Evolutionary conservation across 179 eudicot genomes (phyloP).

Genomic region (Sideroxylon spinosum): DNA sequence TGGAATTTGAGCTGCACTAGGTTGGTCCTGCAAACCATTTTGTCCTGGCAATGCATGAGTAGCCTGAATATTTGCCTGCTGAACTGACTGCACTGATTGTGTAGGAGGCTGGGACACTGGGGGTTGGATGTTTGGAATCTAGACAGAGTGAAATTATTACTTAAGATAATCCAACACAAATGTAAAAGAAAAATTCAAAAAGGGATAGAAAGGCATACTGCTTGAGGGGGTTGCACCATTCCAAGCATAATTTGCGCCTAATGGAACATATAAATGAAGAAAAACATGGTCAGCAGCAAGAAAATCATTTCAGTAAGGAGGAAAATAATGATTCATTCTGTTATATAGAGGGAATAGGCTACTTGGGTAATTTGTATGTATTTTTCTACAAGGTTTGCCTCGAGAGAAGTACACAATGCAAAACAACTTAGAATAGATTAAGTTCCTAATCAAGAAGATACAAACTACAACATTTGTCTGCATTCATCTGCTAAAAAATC

Average conservation of each 20-base stretch:
- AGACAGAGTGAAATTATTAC: constrained; percentile 7
- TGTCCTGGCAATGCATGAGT: constrained; percentile 50
- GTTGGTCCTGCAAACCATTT: constrained; percentile 49
- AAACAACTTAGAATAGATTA: too few species aligned
- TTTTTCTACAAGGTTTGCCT: neutral
- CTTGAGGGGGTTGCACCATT: constrained; percentile 73
- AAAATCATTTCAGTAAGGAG: neutral
- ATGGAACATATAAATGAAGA: constrained; percentile 13
- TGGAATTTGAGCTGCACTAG: constrained; percentile 36
- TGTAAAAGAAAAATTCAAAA: neutral
- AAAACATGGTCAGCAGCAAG: constrained; percentile 9
- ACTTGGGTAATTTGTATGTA: neutral
- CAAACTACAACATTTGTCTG: too few species aligned
- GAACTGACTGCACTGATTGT: constrained; percentile 39
- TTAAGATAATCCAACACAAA: neutral
- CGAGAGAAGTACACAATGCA: too few species aligned
- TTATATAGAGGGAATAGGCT: neutral
- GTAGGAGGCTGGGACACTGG: constrained; percentile 32
- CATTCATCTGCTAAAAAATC: too few species aligned
- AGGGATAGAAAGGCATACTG: constrained; percentile 35
- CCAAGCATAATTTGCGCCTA: constrained; percentile 97
- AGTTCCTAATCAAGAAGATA: too few species aligned
- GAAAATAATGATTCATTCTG: neutral
- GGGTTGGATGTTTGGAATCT: constrained; percentile 50
- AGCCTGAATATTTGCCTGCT: constrained; percentile 44